Percentiles rank a stretch among this genome's conserved stretches.
These are phyloP conservation scores for Termitomyces sp. DNA, from an alignment of 768 basidiomycete species.

Conservation along the genomic window DNA sequence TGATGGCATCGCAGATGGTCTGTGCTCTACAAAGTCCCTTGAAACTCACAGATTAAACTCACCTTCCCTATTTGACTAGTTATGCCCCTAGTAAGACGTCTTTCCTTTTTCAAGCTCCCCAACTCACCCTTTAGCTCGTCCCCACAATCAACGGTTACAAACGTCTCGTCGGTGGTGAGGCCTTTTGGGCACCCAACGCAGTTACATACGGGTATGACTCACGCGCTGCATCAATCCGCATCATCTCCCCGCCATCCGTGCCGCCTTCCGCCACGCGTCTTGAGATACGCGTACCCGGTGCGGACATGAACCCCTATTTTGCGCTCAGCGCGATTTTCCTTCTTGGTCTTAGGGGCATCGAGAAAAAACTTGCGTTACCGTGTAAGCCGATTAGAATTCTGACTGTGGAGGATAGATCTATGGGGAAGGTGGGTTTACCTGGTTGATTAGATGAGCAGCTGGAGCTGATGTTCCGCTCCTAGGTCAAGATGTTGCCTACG, in stretches of 20 bases:
- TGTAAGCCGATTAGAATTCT: slow-evolving; percentile 65
- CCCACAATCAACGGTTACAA: slow-evolving; percentile 98
- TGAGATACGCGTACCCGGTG: slow-evolving; percentile 93
- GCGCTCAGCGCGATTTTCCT: slow-evolving; percentile 84
- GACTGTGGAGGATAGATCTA: slow-evolving; percentile 48
- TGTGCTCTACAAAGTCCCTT: neutral
- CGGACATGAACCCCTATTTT: slow-evolving; percentile 95
- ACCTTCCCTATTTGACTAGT: slow-evolving; percentile 28
- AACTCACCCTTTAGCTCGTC: slow-evolving; percentile 45
- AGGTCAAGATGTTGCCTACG: slow-evolving; percentile 73
- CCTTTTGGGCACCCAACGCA: slow-evolving; percentile 92
- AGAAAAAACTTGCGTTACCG: slow-evolving; percentile 62
- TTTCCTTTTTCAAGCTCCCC: neutral
- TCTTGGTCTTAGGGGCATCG: slow-evolving; percentile 84
- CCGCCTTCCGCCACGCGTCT: slow-evolving; percentile 78
- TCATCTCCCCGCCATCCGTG: slow-evolving; percentile 90
- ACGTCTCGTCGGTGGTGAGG: slow-evolving; percentile 88
- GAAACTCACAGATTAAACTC: neutral
- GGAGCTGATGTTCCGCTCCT: neutral
- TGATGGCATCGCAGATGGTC: slow-evolving; percentile 85
- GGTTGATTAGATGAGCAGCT: slow-evolving; percentile 13
- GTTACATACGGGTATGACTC: slow-evolving; percentile 96
- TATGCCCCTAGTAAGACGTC: slow-evolving; percentile 66
- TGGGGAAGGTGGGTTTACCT: slow-evolving; percentile 40
- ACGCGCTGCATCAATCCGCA: slow-evolving; percentile 85